Evolutionary conservation across 352 stramenopile species (phyloP).

Genomic region (Phytophthora tentaculata): DNA sequence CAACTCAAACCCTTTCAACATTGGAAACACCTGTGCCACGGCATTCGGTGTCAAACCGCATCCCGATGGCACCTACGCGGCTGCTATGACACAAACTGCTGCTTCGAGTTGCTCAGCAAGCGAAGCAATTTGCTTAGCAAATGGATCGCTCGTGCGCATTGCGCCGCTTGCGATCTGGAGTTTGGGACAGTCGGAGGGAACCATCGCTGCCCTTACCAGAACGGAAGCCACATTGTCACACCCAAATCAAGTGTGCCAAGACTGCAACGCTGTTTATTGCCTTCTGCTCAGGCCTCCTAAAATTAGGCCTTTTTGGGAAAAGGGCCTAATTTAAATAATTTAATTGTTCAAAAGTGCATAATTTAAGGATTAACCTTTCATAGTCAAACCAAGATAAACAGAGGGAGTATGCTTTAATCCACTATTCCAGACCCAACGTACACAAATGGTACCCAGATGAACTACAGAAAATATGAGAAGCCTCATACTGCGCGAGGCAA

Average conservation of each 20-base stretch:
- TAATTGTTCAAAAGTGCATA: no score
- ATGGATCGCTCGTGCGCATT: constrained; percentile 64
- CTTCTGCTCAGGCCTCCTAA: no score
- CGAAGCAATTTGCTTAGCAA: no score
- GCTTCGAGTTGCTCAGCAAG: constrained; percentile 31
- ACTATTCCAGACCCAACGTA: no score
- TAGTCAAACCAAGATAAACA: no score
- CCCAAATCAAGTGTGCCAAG: constrained; percentile 57
- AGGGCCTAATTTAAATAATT: no score
- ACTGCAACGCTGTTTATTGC: constrained; percentile 69
- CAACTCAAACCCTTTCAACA: constrained; percentile 51
- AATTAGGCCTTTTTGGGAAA: no score
- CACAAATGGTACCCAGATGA: no score
- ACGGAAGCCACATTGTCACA: constrained; percentile 57
- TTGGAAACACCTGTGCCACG: constrained; percentile 54
- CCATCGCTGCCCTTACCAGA: constrained; percentile 39
- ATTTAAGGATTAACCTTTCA: no score
- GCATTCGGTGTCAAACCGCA: constrained; percentile 42
- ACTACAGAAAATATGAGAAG: no score
- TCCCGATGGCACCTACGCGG: constrained; percentile 20
- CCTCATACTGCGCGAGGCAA: no score
- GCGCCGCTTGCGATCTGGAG: constrained; percentile 53
- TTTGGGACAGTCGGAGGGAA: constrained; percentile 26
- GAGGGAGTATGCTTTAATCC: no score
- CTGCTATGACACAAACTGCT: constrained; percentile 37